Conservation (phyloP, 2,329 filamentous ascomycete species). For the Xylaria multiplex region DNA sequence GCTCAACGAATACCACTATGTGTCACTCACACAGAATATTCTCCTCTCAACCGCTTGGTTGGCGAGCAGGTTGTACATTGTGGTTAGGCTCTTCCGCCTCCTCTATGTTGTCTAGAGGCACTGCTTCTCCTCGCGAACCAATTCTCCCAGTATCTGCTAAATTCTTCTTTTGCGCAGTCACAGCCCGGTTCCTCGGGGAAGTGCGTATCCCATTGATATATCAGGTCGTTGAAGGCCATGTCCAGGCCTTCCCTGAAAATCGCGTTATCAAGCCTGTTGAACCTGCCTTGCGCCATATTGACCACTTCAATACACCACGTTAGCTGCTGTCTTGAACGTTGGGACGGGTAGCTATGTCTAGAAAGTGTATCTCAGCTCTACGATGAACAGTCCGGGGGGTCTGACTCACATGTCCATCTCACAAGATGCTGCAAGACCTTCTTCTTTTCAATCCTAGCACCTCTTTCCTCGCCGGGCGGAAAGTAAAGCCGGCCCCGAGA, state of each 20-base stretch:
- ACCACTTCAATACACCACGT: constrained; percentile 3
- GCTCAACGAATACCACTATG: constrained; percentile 1
- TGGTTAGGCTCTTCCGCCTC: neutral
- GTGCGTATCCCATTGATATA: constrained; percentile 29
- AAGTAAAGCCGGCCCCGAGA: constrained; percentile 16
- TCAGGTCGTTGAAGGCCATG: constrained; percentile 23
- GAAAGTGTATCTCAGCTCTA: neutral
- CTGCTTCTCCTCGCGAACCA: constrained; percentile 2
- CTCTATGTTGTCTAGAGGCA: neutral
- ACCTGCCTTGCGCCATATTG: constrained; percentile 6
- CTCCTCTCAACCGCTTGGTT: neutral
- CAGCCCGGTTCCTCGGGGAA: constrained; percentile 20
- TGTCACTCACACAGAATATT: neutral
- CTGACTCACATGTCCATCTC: constrained; percentile 24
- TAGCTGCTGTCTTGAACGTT: neutral
- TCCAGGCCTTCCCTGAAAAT: constrained; percentile 21
- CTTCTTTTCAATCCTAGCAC: constrained; percentile 15
- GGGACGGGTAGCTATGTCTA: neutral
- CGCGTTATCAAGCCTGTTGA: constrained; percentile 11
- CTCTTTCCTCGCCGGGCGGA: constrained; percentile 9
- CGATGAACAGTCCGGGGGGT: neutral
- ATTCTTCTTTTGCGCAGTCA: constrained; percentile 1
- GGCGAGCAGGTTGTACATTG: neutral
- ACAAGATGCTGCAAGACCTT: constrained; percentile 24
- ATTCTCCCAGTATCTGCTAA: constrained; percentile 25